Base-by-base conservation (phyloP, 176 grass and related monocot species). In the Miscanthus lutarioriparius region DNA sequence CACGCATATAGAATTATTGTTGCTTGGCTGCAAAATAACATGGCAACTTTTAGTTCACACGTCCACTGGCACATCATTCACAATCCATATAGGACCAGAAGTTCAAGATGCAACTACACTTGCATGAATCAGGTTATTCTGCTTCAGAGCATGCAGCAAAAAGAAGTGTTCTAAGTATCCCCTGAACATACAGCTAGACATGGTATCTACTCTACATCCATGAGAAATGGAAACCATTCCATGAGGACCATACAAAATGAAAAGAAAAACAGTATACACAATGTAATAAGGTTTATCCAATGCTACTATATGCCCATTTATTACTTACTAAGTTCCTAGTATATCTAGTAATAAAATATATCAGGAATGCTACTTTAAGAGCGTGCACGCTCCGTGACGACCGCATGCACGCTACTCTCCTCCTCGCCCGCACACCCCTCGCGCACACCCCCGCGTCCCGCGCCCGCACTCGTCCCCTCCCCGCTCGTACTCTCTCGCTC, bases 101-200 rank as follows among this genome's bases (percentile, higher is more conserved):
- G 61, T 73, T 73, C 41, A 27, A 73, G 70, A 73, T 28, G 41
- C 41, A 48, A 48, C 7, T 48, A 14, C 70, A 48, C 25, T 73
- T 30, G 70, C 41, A 73, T 73, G 41, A 14, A 87, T 70, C 75
- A 87, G 61, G 47, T 74, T 47, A 79, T 61, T 37, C 56, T 41
- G 15, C 56, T 41, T 32, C 32, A 54, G 32, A 73, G 12, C 45
- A 36, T 67, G 39, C 25, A 81, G 48, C 15, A 30, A 8, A 75
- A 61, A 74, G 2, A 43, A 80, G 4, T 49, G 2, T 30, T 20
- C 49, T 2, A 53, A 53, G 49, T 53, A 53, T 20, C 17, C 47
- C 17, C 6, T 11, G 16, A 53, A 53, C 49, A 20, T 17, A 89
- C 3, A 64, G 1, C 30, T 64, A 47, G 37, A 71, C 3, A 85